Percentiles rank a stretch among this genome's conserved stretches.
These are phyloP conservation scores for Malassezia furfur DNA, from an alignment of 1,284 basidiomycete species.

Conservation along the genomic window DNA sequence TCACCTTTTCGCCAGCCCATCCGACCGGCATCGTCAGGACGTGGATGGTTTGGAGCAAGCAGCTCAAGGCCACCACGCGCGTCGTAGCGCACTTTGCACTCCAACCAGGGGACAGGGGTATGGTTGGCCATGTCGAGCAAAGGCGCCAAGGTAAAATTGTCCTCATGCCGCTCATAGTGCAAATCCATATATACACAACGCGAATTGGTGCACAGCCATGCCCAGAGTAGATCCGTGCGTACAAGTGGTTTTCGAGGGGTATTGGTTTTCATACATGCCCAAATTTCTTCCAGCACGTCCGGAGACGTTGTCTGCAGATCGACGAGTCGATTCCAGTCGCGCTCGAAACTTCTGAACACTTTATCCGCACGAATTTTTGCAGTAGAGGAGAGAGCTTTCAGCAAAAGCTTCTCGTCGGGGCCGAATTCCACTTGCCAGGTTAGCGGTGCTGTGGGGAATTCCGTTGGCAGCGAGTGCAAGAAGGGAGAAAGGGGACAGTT, in stretches of 20 bases:
- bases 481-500: slow-evolving; percentile 18
- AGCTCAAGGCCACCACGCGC: slow-evolving; percentile 25
- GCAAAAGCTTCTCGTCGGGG: background rate
- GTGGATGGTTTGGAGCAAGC: slow-evolving; percentile 17
- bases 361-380: slow-evolving; percentile 10
- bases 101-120: slow-evolving; percentile 21
- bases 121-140: slow-evolving; percentile 47
- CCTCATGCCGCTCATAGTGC: slow-evolving; percentile 24
- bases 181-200: slow-evolving; percentile 39
- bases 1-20: slow-evolving; percentile 16
- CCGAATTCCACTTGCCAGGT: slow-evolving; percentile 18
- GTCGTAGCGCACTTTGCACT: slow-evolving; percentile 30
- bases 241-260: background rate
- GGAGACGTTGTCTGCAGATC: background rate
- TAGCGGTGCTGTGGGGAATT: slow-evolving; percentile 26
- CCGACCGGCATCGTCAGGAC: background rate
- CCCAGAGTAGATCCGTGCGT: slow-evolving; percentile 23
- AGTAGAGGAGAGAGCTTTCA: slow-evolving; percentile 21
- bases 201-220: slow-evolving; percentile 39
- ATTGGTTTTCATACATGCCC: background rate
- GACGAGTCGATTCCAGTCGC: slow-evolving; percentile 19
- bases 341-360: slow-evolving; percentile 22
- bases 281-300: background rate
- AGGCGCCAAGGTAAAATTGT: slow-evolving; percentile 43
- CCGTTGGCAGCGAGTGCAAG: slow-evolving; percentile 22